Base-by-base conservation (phyloP, 805 yeast species). In the Myxozyma monticola region DNA sequence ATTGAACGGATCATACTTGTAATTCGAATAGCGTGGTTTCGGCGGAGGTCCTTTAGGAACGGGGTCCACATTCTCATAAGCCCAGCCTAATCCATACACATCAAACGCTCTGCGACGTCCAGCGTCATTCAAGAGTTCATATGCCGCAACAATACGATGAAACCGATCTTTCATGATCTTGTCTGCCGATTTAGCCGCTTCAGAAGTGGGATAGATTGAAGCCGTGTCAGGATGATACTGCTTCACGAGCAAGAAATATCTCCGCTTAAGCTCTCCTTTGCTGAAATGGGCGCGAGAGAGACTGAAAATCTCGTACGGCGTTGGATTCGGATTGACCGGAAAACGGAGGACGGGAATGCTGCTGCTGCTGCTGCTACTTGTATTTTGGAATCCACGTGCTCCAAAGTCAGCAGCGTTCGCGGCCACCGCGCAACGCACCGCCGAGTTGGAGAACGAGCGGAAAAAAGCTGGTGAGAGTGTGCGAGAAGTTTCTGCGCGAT, bases 211-310 rank as follows among this genome's bases (percentile, higher is more conserved):
- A 3, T 63, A 71, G 47, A 66, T 72, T 29, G 71, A 62, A 20
- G 52, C 57, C 2, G 65, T 48, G 63, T 89, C 97, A 0, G 97
- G 96, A 64, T 89, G 96, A 60, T 89, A 89, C 8, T 81, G 63
- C 65, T 85, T 86, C 9, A 89, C 89, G 40, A 80, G 70, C 45
- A 77, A 72, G 57, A 76, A 78, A 61, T 83, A 85, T 38, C 75
- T 75, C 22, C 68, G 56, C 52, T 78, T 78, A 42, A 83, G 67
- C 26, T 65, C 55, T 9, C 60, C 65, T 42, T 65, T 65, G 48
- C 75, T 75, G 37, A 76, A 66, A 21, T 64, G 64, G 1, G 60
- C 59, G 0, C 66, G 64, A 2, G 65, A 56, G 22, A 79, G 62
- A 3, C 76, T 76, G 49, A 88, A 77, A 3, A 88, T 74, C 29